These are phyloP conservation scores for Tolypocladium tundrense DNA, from an alignment of 2,329 filamentous ascomycete genomes.

Conservation along the genomic window DNA sequence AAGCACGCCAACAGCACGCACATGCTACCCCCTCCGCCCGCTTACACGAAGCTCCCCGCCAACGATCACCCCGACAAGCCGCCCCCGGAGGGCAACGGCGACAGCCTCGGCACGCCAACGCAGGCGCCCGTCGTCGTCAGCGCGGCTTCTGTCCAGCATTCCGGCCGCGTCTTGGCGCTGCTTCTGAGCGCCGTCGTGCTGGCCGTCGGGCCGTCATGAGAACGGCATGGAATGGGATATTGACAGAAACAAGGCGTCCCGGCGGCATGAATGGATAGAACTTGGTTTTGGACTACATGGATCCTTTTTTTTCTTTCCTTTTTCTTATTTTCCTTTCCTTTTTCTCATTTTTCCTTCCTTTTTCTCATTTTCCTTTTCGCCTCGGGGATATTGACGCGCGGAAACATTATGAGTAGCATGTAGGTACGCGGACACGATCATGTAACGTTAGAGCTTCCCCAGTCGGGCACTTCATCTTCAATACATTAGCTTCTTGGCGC, in stretches of 20 bases:
- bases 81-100: background rate
- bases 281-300: background rate
- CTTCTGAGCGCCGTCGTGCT: constrained; percentile 3
- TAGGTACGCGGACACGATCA: background rate
- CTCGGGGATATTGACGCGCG: background rate
- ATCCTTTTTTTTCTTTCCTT: background rate
- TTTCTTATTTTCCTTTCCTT: background rate
- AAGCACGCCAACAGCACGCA: background rate
- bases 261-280: background rate
- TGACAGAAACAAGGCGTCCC: background rate
- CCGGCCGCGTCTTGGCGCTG: background rate
- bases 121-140: constrained; percentile 3
- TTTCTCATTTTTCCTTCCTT: no score
- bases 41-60: background rate
- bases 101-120: background rate
- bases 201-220: constrained; percentile 1
- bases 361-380: background rate
- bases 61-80: background rate
- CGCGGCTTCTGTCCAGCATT: background rate
- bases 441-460: background rate
- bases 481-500: background rate
- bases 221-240: background rate
- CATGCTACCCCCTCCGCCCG: background rate
- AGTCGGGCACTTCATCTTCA: background rate
- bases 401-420: background rate